Evolutionary conservation across 495 filamentous ascomycete genomes (phyloP), one percentile per base, ranked within the genome.

Genomic region (Neurospora sp.): DNA sequence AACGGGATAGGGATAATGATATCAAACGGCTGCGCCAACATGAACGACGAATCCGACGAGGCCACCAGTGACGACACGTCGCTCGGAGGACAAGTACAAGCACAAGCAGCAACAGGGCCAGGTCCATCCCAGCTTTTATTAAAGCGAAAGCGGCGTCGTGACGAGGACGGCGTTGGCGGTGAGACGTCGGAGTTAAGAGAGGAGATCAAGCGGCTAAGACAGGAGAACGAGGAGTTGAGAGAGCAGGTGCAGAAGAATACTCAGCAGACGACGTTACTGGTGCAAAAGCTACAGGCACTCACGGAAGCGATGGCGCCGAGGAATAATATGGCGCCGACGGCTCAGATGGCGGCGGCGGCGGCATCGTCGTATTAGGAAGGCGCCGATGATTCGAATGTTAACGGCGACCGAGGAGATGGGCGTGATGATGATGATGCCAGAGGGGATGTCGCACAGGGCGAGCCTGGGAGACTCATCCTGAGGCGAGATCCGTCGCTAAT

Each of bases 211-310:
- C 75, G 81, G 11, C 41, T 85, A 66, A 77, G 79, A 20, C 69
- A 78, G 3, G 82, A 84, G 79, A 84, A 80, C 75, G 77, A 78
- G 74, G 82, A 79, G 75, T 79, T 79, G 72, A 78, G 77, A 71
- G 75, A 44, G 42, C 81, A 79, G 71, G 75, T 83, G n/a, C 75
- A 79, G 18, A 75, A 72, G 40, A 80, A 78, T 40, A 79, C 69
- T 14, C 76, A 71, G 71, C 77, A 82, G 73, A 80, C 80, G 1
- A 71, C 75, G 4, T 11, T 72, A 23, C 75, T 82, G 75, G 74
- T 83, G 73, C 74, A 77, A 23, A 77, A 77, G 48, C 79, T 83
- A 39, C 35, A 66, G 10, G 66, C 69, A 23, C 78, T 82, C 0
- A 73, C 77, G 69, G 72, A 77, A 27, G 72, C 75, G 0, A 74